Evolutionary conservation across 805 yeast species (phyloP).

Genomic region (Saccharomycopsis synnaedendra): DNA sequence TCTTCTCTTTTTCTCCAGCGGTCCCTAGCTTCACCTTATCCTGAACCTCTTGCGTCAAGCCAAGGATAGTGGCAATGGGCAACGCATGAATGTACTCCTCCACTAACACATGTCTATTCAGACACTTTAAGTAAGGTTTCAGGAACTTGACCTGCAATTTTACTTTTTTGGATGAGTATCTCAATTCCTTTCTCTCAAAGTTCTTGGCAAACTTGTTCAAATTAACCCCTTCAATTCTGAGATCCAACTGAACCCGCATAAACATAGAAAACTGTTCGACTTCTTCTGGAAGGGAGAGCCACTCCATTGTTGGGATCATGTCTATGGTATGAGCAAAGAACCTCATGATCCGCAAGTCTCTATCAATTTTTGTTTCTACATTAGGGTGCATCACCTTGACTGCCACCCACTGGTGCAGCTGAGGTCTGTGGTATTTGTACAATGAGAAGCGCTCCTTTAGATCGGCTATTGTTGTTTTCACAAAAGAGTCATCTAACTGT

Average conservation of each 20-base stretch:
- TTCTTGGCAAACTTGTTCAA: slow-evolving; percentile 59
- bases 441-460: slow-evolving; percentile 22
- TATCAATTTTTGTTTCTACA: slow-evolving; percentile 55
- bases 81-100: slow-evolving; percentile 82
- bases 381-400: slow-evolving; percentile 88
- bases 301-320: slow-evolving; percentile 85
- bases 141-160: slow-evolving; percentile 55
- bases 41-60: slow-evolving; percentile 27
- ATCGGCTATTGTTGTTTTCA: slow-evolving; percentile 18
- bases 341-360: slow-evolving; percentile 79
- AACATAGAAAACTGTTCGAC: slow-evolving; percentile 77
- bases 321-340: slow-evolving; percentile 67
- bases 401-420: slow-evolving; percentile 56
- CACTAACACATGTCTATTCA: slow-evolving; percentile 64
- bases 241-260: slow-evolving; percentile 83
- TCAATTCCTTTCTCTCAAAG: slow-evolving; percentile 27
- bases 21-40: slow-evolving; percentile 19
- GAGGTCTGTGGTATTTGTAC: slow-evolving; percentile 19
- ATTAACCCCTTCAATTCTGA: slow-evolving; percentile 83
- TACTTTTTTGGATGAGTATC: slow-evolving; percentile 2
- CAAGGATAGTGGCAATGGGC: slow-evolving; percentile 63
- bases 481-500: slow-evolving; percentile 19
- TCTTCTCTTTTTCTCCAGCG: slow-evolving; percentile 26
- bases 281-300: slow-evolving; percentile 93
- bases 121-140: slow-evolving; percentile 49